phyloP scores from a whole-genome alignment of 768 basidiomycete species.

The Mycena floridula region DNA sequence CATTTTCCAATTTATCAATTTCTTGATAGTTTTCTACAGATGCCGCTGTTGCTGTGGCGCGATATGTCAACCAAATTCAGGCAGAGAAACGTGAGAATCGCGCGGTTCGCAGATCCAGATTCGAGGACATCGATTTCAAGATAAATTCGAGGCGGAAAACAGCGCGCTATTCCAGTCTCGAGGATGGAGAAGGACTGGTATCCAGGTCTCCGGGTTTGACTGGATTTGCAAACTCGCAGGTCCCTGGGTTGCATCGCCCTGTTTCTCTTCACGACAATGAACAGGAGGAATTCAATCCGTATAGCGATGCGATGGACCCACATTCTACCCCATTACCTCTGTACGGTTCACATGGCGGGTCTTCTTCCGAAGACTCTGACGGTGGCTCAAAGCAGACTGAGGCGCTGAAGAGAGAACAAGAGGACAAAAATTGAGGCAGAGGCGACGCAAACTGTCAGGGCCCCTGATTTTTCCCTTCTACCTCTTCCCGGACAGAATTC shows the following conservation, averaged over 20 bases:
- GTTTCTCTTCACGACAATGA: slow-evolving; percentile 9
- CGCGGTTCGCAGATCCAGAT: slow-evolving; percentile 25
- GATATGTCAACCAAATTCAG: slow-evolving; percentile 47
- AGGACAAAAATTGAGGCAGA: too few relatives aligned
- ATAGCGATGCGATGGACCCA: slow-evolving; percentile 31
- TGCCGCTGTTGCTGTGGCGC: slow-evolving; percentile 44
- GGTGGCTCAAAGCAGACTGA: too few relatives aligned
- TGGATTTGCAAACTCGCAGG: not conserved
- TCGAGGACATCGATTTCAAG: slow-evolving; percentile 27
- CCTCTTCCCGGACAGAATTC: too few relatives aligned
- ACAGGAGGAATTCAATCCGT: slow-evolving; percentile 33
- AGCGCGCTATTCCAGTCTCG: slow-evolving; percentile 1
- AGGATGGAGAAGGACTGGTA: not conserved
- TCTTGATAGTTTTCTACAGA: slow-evolving; percentile 27
- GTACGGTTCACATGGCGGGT: too few relatives aligned
- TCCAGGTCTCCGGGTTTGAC: not conserved
- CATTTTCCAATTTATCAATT: not conserved
- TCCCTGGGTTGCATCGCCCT: slow-evolving; percentile 14
- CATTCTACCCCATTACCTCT: too few relatives aligned
- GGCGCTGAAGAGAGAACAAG: too few relatives aligned
- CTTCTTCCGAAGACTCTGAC: too few relatives aligned
- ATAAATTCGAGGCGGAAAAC: slow-evolving; percentile 25
- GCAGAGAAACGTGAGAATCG: slow-evolving; percentile 41
- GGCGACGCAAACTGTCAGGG: too few relatives aligned
- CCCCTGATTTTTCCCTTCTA: too few relatives aligned